phyloP scores from a whole-genome alignment of 495 filamentous ascomycete species.

The Jackrogersella multiformis region DNA sequence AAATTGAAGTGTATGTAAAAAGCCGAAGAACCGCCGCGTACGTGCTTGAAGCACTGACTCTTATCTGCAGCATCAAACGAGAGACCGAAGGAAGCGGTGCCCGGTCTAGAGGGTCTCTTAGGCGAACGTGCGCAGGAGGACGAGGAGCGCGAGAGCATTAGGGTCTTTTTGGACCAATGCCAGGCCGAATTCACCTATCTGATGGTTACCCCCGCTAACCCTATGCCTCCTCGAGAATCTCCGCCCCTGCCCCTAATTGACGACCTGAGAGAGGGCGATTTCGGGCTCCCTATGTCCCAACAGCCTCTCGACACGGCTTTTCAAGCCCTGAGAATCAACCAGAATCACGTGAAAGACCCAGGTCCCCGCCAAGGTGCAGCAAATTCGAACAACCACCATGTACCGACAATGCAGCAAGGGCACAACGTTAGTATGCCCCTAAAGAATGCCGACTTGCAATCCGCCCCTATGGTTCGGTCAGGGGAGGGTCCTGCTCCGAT shows the following conservation, averaged over 20 bases:
- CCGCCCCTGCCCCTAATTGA: constrained; percentile 60
- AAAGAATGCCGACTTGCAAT: constrained; percentile 53
- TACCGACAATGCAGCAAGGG: constrained; percentile 54
- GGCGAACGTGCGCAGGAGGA: constrained; percentile 47
- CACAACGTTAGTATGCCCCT: constrained; percentile 44
- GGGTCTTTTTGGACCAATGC: constrained; percentile 69
- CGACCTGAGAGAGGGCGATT: constrained; percentile 59
- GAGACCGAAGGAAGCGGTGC: constrained; percentile 38
- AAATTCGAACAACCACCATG: constrained; percentile 64
- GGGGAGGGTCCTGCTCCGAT: constrained; percentile 45
- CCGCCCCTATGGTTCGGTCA: constrained; percentile 57
- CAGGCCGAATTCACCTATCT: constrained; percentile 71
- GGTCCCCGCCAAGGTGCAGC: constrained; percentile 52
- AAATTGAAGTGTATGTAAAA: constrained; percentile 54
- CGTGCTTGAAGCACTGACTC: constrained; percentile 20
- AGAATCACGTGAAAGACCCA: constrained; percentile 54
- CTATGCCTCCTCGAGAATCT: constrained; percentile 65
- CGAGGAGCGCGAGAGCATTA: constrained; percentile 67
- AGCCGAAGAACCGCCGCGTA: neutral
- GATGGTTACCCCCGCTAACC: constrained; percentile 69
- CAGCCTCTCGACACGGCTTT: constrained; percentile 46
- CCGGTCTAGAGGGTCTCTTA: constrained; percentile 41
- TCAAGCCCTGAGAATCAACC: constrained; percentile 52
- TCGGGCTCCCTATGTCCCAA: constrained; percentile 47
- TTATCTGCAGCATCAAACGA: constrained; percentile 34